These are phyloP conservation scores for Planoprotostelium fungivorum DNA, from an alignment of 78 protist genomes.

Conservation along the genomic window DNA sequence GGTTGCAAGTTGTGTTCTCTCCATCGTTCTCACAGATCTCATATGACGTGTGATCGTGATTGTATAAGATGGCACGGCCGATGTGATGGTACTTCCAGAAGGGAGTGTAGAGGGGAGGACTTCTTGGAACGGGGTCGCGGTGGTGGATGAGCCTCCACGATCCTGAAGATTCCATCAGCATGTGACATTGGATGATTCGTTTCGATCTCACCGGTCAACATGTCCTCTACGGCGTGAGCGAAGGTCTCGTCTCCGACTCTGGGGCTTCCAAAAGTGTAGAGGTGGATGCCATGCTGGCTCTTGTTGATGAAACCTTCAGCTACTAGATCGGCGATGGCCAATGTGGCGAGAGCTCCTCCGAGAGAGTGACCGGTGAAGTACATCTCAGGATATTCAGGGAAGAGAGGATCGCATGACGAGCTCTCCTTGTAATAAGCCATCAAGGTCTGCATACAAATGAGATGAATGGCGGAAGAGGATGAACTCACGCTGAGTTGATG, in stretches of 20 bases:
- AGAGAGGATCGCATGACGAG: slow-evolving; percentile 6
- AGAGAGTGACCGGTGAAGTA: neutral
- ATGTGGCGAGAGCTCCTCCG: slow-evolving; percentile 37
- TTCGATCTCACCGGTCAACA: neutral
- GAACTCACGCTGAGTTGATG: neutral
- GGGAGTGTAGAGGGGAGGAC: neutral
- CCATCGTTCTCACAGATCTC: neutral
- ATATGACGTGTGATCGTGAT: neutral
- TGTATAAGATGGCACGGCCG: neutral
- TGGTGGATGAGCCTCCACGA: neutral
- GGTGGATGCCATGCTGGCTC: neutral
- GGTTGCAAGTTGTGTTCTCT: neutral
- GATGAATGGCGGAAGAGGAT: neutral
- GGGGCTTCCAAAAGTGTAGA: slow-evolving; percentile 26
- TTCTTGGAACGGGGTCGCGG: slow-evolving; percentile 1
- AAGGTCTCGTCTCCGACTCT: slow-evolving; percentile 26
- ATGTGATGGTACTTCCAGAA: neutral
- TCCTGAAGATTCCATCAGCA: neutral
- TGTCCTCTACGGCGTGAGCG: neutral
- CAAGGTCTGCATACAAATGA: neutral
- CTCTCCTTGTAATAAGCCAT: neutral
- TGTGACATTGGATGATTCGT: neutral
- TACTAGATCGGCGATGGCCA: slow-evolving; percentile 21
- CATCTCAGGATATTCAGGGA: slow-evolving; percentile 10
- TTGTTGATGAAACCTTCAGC: slow-evolving; percentile 3